Base-by-base conservation (phyloP, 192 early-diverging fungal species). In the Coemansia aciculifera region DNA sequence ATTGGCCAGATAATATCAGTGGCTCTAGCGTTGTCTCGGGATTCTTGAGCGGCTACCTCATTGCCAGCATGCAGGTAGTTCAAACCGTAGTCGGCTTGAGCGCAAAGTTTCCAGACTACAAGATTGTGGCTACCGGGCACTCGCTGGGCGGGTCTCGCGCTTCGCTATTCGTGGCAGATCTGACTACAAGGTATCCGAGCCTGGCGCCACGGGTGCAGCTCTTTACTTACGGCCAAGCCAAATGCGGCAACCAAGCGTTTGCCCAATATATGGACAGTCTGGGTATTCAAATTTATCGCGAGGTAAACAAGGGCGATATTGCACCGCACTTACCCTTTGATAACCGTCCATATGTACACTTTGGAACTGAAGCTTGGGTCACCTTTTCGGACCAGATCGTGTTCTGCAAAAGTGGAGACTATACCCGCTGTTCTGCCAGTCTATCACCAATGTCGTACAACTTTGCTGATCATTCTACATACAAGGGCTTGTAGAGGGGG, bases 91-190 rank as follows among this genome's bases (percentile, higher is more conserved):
- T 37, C 29, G 39, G 17, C 3, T 61, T 79, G 31, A 65, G 68
- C 8, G 39, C 13, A n/a, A 19, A 56, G 43, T 71, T 73, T 37
- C 82, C 82, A 5, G 68, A 61, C 13, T 68, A 79, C 43, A 52
- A 1, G 7, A 71, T 84, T 46, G 44, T 71, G 37, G 71, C 74
- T 6, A 63, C 65, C 1, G 82, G 82, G 2, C 77, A 79, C 37
- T 83, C 81, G 17, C 67, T 83, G 11, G 81, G 81, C 17, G 81
- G 72, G 0, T 46, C 82, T 8, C 70, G 74, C 5, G 73, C 82
- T 7, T 54, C 74, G 3, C 24, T 84, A 59, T 75, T 72, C 63
- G 77, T 75, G 27, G 71, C 71, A 3, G 76, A 78, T 11, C 29
- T 79, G 10, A 49, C 67, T 19, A 38, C 19, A 3, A 37, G 52